These are phyloP conservation scores for Penicillium atrosanguineum DNA, from an alignment of 495 filamentous ascomycete genomes.

Conservation along the genomic window DNA sequence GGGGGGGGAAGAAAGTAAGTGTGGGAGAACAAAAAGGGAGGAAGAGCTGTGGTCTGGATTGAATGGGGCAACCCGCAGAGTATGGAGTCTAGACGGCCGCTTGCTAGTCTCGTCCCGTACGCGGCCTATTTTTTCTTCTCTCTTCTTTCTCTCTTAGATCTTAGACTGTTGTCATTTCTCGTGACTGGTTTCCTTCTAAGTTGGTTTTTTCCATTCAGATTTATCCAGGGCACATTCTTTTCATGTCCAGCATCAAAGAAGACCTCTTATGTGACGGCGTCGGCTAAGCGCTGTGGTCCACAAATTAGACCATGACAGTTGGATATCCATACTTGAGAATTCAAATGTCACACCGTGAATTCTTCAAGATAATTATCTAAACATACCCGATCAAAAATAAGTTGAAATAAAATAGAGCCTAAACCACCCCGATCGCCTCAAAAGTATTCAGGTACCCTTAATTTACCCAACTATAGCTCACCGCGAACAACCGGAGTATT, in stretches of 20 bases:
- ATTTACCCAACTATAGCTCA: conserved; percentile 1
- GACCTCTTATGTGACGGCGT: background rate
- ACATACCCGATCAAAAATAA: background rate
- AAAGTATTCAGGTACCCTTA: background rate
- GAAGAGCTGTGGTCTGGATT: conserved; percentile 30
- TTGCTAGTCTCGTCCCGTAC: background rate
- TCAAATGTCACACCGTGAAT: background rate
- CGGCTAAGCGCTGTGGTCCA: conserved; percentile 13
- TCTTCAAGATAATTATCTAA: background rate
- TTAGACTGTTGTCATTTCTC: background rate
- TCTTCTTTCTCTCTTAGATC: background rate
- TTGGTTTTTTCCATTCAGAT: too few species aligned
- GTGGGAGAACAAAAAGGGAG: conserved; percentile 25
- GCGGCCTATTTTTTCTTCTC: background rate
- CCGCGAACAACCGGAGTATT: background rate
- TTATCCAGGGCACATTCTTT: too few species aligned
- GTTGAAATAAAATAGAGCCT: background rate
- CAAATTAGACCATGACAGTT: background rate
- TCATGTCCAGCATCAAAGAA: conserved; percentile 1
- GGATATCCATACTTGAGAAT: background rate
- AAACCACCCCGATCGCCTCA: background rate
- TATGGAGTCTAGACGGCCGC: conserved; percentile 24
- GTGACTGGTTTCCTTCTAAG: too few species aligned
- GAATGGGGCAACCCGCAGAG: conserved; percentile 31
- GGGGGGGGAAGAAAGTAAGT: conserved; percentile 8